phyloP scores from a whole-genome alignment of 1,284 basidiomycete genomes.

The Ustilago cynodontis region DNA sequence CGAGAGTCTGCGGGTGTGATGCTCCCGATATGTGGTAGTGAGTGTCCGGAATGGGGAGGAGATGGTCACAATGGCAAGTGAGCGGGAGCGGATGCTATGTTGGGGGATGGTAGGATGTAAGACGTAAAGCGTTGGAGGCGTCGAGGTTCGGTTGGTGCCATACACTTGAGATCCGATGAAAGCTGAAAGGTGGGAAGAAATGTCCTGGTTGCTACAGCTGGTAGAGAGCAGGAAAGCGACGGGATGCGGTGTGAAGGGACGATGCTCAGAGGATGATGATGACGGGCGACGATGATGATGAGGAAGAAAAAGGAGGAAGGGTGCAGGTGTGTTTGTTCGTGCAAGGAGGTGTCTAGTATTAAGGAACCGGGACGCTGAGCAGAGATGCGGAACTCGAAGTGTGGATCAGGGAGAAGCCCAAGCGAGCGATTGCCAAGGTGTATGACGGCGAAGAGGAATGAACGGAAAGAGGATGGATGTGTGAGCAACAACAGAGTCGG shows the following conservation, averaged over 20 bases:
- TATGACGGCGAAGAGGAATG: background rate
- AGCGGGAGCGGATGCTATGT: background rate
- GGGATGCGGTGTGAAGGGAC: background rate
- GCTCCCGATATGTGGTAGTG: background rate
- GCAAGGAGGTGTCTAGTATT: background rate
- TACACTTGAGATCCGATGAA: background rate
- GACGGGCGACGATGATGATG: background rate
- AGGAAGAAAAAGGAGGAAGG: background rate
- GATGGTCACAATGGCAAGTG: background rate
- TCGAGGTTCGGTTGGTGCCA: background rate
- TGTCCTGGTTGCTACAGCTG: background rate
- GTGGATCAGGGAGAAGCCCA: background rate
- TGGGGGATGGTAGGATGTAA: background rate
- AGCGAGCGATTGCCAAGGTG: background rate
- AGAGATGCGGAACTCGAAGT: background rate
- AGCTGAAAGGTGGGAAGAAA: background rate
- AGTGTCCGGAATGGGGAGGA: background rate
- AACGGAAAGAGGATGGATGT: background rate
- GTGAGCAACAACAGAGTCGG: background rate
- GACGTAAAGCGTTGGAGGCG: too few relatives aligned
- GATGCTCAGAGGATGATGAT: background rate
- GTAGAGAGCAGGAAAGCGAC: background rate
- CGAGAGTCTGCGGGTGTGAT: background rate
- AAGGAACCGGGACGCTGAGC: background rate
- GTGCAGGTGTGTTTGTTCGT: background rate